Percentiles rank a stretch among this genome's conserved stretches.
Conservation (phyloP, 2,329 filamentous ascomycete genomes). For the Aspergillus sp. region DNA sequence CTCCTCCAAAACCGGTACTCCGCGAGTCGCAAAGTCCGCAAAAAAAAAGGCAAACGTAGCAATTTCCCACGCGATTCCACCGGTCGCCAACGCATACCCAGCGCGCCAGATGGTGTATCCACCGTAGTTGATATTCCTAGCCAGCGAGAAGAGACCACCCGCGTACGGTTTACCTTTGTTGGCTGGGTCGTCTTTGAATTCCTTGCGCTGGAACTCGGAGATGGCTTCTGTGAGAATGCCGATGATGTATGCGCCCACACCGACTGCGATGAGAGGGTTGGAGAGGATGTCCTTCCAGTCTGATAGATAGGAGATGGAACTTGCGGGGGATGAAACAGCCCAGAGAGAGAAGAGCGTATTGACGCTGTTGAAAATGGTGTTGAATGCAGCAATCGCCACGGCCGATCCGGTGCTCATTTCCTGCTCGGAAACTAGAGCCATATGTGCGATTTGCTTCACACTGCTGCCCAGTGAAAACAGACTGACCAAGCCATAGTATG, state of each 20-base stretch:
- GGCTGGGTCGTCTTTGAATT: conserved; percentile 46
- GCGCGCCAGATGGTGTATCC: conserved; percentile 49
- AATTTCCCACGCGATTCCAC: conserved; percentile 44
- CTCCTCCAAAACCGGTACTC: conserved; percentile 45
- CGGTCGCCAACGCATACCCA: conserved; percentile 45
- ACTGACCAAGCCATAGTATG: conserved; percentile 6
- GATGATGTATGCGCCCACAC: conserved; percentile 44
- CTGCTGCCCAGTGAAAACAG: conserved; percentile 6
- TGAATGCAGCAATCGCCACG: conserved; percentile 45
- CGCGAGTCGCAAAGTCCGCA: conserved; percentile 42
- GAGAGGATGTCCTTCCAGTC: conserved; percentile 20
- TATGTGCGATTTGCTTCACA: conserved; percentile 6
- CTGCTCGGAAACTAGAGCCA: conserved; percentile 8
- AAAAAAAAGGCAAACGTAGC: conserved; percentile 38
- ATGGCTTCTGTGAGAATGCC: conserved; percentile 53
- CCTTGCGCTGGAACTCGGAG: conserved; percentile 53
- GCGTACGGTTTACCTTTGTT: conserved; percentile 51
- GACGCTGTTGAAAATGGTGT: conserved; percentile 51
- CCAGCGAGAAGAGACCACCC: conserved; percentile 45
- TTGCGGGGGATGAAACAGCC: conserved; percentile 19
- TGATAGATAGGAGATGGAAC: not conserved
- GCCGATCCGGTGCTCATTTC: conserved; percentile 23
- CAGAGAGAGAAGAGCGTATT: conserved; percentile 53
- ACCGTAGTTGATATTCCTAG: conserved; percentile 53
- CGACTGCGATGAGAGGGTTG: conserved; percentile 37